Conservation (phyloP, 2,329 filamentous ascomycete genomes). For the Thelonectria discophora region DNA sequence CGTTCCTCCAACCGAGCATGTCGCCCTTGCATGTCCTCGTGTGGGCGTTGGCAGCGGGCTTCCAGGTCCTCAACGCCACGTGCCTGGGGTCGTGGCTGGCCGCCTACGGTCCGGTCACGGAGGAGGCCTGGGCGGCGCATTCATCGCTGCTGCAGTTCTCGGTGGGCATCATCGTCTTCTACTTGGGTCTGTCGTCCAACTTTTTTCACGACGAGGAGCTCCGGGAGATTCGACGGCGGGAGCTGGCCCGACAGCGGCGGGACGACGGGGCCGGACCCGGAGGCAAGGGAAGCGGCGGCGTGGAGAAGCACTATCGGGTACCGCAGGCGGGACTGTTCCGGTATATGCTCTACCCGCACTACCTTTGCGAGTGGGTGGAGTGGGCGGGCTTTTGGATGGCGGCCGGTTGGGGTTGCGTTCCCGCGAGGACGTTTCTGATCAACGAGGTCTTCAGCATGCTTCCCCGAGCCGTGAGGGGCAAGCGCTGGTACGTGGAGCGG, state of each 20-base stretch:
- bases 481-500: conserved; percentile 84
- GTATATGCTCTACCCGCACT: conserved; percentile 89
- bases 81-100: conserved; percentile 83
- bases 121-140: conserved; percentile 56
- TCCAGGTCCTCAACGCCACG: conserved; percentile 84
- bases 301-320: conserved; percentile 85
- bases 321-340: conserved; percentile 85
- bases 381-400: conserved; percentile 91
- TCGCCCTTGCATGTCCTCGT: conserved; percentile 82
- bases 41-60: conserved; percentile 69
- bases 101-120: conserved; percentile 77
- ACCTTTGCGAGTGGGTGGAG: conserved; percentile 96
- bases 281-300: conserved; percentile 43
- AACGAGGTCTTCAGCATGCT: conserved; percentile 94
- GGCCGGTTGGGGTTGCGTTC: conserved; percentile 71
- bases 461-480: conserved; percentile 82
- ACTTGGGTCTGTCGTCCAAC: conserved; percentile 79
- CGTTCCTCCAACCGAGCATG: conserved; percentile 89
- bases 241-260: conserved; percentile 64
- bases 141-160: conserved; percentile 59
- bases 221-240: conserved; percentile 81
- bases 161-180: conserved; percentile 78
- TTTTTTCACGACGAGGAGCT: conserved; percentile 91
- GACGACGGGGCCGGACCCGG: conserved; percentile 35
- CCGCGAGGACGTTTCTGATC: conserved; percentile 81